Evolutionary conservation across 2,329 filamentous ascomycete genomes (phyloP).

Genomic region (Aspergillus bombycis): DNA sequence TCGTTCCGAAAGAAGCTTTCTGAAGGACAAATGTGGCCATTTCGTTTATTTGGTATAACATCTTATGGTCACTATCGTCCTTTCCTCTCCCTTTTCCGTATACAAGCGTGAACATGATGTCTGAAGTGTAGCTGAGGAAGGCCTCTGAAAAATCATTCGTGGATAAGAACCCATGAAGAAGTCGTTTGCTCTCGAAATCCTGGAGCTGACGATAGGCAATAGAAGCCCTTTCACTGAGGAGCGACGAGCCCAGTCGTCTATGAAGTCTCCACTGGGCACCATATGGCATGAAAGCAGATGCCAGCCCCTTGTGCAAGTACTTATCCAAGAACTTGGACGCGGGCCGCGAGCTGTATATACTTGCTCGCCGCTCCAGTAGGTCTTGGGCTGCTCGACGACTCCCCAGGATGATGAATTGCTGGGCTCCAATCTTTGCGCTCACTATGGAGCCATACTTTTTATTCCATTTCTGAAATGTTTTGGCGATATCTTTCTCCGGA

Average conservation of each 20-base stretch:
- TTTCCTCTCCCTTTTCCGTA: slow-evolving; percentile 53
- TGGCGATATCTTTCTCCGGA: slow-evolving; percentile 8
- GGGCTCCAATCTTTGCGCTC: slow-evolving; percentile 34
- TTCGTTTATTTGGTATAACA: slow-evolving; percentile 53
- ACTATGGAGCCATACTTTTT: slow-evolving; percentile 40
- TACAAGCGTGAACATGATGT: slow-evolving; percentile 54
- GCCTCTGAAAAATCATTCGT: slow-evolving; percentile 48
- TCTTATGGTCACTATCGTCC: slow-evolving; percentile 46
- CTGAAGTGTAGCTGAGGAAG: slow-evolving; percentile 53
- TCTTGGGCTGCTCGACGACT: slow-evolving; percentile 38
- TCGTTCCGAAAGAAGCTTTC: slow-evolving; percentile 7
- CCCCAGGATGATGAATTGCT: slow-evolving; percentile 40
- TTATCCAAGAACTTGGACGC: slow-evolving; percentile 29
- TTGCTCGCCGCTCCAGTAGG: slow-evolving; percentile 42
- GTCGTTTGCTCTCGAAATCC: slow-evolving; percentile 52
- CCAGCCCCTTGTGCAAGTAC: slow-evolving; percentile 39
- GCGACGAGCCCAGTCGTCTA: slow-evolving; percentile 44
- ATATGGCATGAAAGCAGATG: slow-evolving; percentile 54
- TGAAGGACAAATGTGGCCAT: slow-evolving; percentile 27
- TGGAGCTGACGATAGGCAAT: slow-evolving; percentile 53
- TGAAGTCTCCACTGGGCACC: slow-evolving; percentile 52
- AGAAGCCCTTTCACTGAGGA: slow-evolving; percentile 50
- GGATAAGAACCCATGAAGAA: slow-evolving; percentile 48
- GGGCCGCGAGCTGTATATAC: slow-evolving; percentile 45
- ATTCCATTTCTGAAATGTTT: slow-evolving; percentile 32